A percentile compares a stretch with the other conserved stretches of the same genome.
These are phyloP conservation scores for Gypsophila paniculata DNA, from an alignment of 179 eudicot genomes.

Conservation along the genomic window DNA sequence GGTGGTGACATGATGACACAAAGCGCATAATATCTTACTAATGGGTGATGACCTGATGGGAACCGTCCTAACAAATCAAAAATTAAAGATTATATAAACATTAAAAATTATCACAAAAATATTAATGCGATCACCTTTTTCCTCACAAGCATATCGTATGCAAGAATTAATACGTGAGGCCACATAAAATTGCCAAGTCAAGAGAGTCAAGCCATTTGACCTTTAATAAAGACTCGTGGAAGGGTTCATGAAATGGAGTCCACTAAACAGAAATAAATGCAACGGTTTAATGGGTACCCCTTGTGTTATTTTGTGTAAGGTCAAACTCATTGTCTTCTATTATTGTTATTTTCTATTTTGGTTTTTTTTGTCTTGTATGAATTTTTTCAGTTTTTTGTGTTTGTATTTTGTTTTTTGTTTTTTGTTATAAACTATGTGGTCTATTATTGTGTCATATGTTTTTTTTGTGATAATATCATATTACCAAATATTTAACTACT, in stretches of 20 bases:
- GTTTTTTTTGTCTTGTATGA: constrained; percentile 14
- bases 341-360: constrained; percentile 11
- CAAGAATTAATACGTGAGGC: no score
- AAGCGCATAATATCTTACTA: no score
- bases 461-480: background rate
- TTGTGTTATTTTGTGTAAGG: constrained; percentile 1
- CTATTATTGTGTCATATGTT: no score
- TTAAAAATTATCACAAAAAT: no score
- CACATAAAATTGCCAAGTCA: constrained; percentile 24
- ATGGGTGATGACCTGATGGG: no score
- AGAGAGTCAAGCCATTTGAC: constrained; percentile 18
- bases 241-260: constrained; percentile 7
- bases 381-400: background rate
- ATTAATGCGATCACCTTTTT: no score
- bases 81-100: no score
- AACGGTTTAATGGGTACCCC: constrained; percentile 7
- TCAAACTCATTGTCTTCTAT: constrained; percentile 19
- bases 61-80: no score
- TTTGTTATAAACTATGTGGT: background rate
- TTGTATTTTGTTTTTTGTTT: background rate
- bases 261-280: background rate
- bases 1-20: no score
- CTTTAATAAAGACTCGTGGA: background rate
- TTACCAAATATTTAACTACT: constrained; percentile 7
- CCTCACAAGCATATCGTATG: no score